Evolutionary conservation across 1,284 basidiomycete species (phyloP).

Genomic region (Marasmius oreades): DNA sequence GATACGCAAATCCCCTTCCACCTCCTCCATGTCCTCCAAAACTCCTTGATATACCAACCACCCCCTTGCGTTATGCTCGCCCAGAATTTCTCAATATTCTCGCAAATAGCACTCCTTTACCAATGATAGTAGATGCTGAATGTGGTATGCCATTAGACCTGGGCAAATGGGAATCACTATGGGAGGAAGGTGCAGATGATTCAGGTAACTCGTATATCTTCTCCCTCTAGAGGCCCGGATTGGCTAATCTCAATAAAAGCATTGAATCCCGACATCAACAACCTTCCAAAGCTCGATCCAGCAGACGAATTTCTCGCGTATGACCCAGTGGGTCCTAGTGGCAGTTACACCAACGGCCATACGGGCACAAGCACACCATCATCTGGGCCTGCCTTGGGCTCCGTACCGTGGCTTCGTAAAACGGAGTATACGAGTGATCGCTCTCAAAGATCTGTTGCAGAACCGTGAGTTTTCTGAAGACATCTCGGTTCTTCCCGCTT

Average conservation of each 20-base stretch:
- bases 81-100: slow-evolving; percentile 82
- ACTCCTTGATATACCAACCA: slow-evolving; percentile 83
- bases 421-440: slow-evolving; percentile 82
- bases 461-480: slow-evolving; percentile 49
- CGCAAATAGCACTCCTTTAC: slow-evolving; percentile 75
- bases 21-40: slow-evolving; percentile 95
- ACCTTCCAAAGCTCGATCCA: slow-evolving; percentile 63
- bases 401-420: slow-evolving; percentile 87
- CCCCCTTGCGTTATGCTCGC: slow-evolving; percentile 80
- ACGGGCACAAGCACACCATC: slow-evolving; percentile 28
- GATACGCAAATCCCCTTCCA: slow-evolving; percentile 90
- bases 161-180: slow-evolving; percentile 76
- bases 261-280: slow-evolving; percentile 64
- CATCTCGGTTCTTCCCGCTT: too few relatives aligned
- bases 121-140: slow-evolving; percentile 93
- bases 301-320: slow-evolving; percentile 68
- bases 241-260: slow-evolving; percentile 32
- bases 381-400: slow-evolving; percentile 44
- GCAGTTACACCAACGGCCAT: slow-evolving; percentile 39
- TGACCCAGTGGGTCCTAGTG: slow-evolving; percentile 48
- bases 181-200: slow-evolving; percentile 76
- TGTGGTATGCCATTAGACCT: slow-evolving; percentile 92
- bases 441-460: slow-evolving; percentile 43
- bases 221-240: background rate
- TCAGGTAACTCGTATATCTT: slow-evolving; percentile 41